Evolutionary conservation across 371 early-diverging fungal genomes (phyloP), one percentile per base, ranked within the genome.

Genomic region (Circinella umbellata): DNA sequence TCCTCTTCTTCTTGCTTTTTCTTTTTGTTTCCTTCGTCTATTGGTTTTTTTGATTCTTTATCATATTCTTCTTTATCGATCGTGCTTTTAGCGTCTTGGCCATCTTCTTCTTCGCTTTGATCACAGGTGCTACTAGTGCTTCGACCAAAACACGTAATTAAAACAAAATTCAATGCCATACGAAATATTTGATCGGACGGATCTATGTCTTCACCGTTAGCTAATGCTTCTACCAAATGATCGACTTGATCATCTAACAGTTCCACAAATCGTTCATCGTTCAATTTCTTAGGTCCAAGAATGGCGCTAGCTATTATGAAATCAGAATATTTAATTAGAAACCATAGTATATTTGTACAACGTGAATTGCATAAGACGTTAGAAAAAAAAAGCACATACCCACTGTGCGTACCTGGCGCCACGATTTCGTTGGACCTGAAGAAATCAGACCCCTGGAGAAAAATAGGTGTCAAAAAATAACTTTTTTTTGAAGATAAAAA

Each of bases 111-210:
- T 17, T 49, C 18, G 63, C 34, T 13, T n/a, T 63, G 37, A 4
- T 53, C 38, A 47, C 6, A 49, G 51, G 14, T 57, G 27, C 20
- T 34, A 34, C 57, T 57, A 5, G 57, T 57, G 5, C 57, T 57
- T 18, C 20, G n/a, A 10, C 65, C 72, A 55, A 71, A 67, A 27
- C 63, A 65, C 11, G 67, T 71, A 27, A 47, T 63, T 46, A 68
- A 42, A 17, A 72, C 57, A n/a, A 68, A 48, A 14, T 68, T 68
- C 17, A 72, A 34, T 9, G 68, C 63, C 20, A 59, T 42, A 39
- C 62, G 53, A 9, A 66, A 17, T 17, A 72, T 55, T 3, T 27
- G 42, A 14, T 67, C 18, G 17, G 14, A 14, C 4, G 72, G 72
- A 61, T 67, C 35, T 8, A 72, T 47, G n/a, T 59, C 54, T 1